Evolutionary conservation across 2,329 filamentous ascomycete species (phyloP).

Genomic region (Colletotrichum graminicola): DNA sequence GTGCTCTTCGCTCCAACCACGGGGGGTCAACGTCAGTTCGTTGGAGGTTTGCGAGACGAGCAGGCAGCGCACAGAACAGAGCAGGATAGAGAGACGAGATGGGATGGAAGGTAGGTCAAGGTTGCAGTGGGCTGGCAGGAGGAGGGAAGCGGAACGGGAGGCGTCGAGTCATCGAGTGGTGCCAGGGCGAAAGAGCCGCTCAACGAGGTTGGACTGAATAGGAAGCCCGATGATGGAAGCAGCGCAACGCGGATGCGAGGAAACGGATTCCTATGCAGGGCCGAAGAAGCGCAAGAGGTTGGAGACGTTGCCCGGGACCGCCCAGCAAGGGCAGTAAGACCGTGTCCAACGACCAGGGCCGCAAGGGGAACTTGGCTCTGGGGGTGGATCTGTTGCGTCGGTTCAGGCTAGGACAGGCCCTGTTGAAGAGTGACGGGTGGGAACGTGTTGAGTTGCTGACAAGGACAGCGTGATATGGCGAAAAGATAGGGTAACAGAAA

Average conservation of each 20-base stretch:
- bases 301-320: slow-evolving; percentile 34
- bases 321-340: slow-evolving; percentile 34
- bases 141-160: slow-evolving; percentile 33
- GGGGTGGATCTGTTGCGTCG: slow-evolving; percentile 40
- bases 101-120: slow-evolving; percentile 37
- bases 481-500: slow-evolving; percentile 40
- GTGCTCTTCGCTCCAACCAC: slow-evolving; percentile 24
- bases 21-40: slow-evolving; percentile 18
- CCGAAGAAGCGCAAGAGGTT: slow-evolving; percentile 34
- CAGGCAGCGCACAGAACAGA: slow-evolving; percentile 11
- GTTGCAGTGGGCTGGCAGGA: slow-evolving; percentile 27
- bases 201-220: slow-evolving; percentile 38
- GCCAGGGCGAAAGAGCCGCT: slow-evolving; percentile 38
- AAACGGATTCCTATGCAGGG: slow-evolving; percentile 30
- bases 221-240: slow-evolving; percentile 32
- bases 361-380: slow-evolving; percentile 39
- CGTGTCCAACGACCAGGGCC: slow-evolving; percentile 27
- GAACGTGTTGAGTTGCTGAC: slow-evolving; percentile 33
- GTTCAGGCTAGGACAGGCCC: slow-evolving; percentile 38
- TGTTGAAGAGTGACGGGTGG: slow-evolving; percentile 31
- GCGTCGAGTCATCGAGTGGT: slow-evolving; percentile 40
- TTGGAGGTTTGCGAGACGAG: slow-evolving; percentile 28
- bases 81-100: slow-evolving; percentile 12
- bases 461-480: slow-evolving; percentile 35
- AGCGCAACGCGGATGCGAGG: slow-evolving; percentile 30